Evolutionary conservation across 2,329 filamentous ascomycete species (phyloP), one percentile per base, ranked within the genome.

Genomic region (Dactylellina drechsleri): DNA sequence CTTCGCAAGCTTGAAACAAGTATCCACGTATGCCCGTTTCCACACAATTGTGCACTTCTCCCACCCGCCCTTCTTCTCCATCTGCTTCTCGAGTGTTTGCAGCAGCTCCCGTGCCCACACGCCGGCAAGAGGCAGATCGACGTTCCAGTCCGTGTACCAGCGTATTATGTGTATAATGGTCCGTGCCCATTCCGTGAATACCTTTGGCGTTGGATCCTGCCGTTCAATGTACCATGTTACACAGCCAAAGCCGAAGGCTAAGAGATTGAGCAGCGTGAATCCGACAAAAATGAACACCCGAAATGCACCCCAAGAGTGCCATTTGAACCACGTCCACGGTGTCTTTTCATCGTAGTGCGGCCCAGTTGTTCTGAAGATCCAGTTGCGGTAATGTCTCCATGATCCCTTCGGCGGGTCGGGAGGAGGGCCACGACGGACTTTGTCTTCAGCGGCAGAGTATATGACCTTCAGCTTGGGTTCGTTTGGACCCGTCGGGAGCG

Each of bases 61-160:
- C 71, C 71, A 76, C 36, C 71, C 71, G 12, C 71, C 71, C 7
- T 20, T 15, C 58, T 70, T 64, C 18, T 76, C 60, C 58, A 76
- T 76, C 40, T 76, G 56, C 28, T 58, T 65, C 52, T 76, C 71
- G 6, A 76, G 58, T 20, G 43, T 59, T 26, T 50, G 58, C 12
- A 70, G 56, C 1, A 56, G 28, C 26, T 64, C 50, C 12, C 53
- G 47, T 16, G 43, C 71, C 50, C 60, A 61, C 23, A 68, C 15
- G 3, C 59, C 65, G 0, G 71, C 71, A 12, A 70, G 56, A 16
- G 60, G 50, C 26, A 65, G 54, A 45, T 76, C 65, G 5, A 28
- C 41, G 12, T 60, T 57, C 26, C 62, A 23, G 15, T 70, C 36
- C 7, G 58, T 50, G 53, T 76, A 70, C 31, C 61, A 64, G n/a